Base-by-base conservation (phyloP, 176 grass and related monocot species). In the Eleusine indica region DNA sequence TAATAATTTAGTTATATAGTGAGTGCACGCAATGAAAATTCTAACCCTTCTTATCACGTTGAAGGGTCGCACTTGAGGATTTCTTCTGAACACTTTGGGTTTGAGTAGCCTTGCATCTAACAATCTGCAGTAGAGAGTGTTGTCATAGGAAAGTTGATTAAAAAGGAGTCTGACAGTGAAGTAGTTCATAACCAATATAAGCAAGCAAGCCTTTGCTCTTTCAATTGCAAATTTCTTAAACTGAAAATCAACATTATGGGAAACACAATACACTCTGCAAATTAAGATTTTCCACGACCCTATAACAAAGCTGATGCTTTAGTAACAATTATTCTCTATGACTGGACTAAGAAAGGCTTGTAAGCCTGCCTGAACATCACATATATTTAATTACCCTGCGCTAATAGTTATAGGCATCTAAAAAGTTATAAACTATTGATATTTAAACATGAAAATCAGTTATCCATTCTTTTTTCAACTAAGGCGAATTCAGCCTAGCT, bases 21-120 rank as follows among this genome's bases (percentile, higher is more conserved):
- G n/a, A 37, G 28, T 53, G 22, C 19, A 32, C 10, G 16, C 70
- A 52, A 5, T 76, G 16, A 17, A 21, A 19, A 43, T n/a, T n/a
- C 52, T 66, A 56, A 90, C 84, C 88, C 79, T 90, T 87, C 70
- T 85, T 77, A 37, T 90, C 88, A 54, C 88, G 84, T 46, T 87
- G 64, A n/a, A 75, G 63, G 60, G 88, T 90, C 19, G 80, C 80
- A 44, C 84, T 80, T 74, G 88, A 90, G 9, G 84, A 90, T 53
- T 90, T 90, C 80, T 76, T 81, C 71, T 90, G 88, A 66, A 68
- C 69, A 9, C 88, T 87, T 79, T 90, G 88, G 14, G 88, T 90
- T 79, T 90, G 88, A 64, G 88, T 82, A 49, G 88, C 84, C 0
- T 79, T 83, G 75, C 88, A 90, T 83, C 43, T 79, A 49, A 90